Evolutionary conservation across 805 yeast genomes (phyloP).

Genomic region (Saccharomycopsis lassenensis): DNA sequence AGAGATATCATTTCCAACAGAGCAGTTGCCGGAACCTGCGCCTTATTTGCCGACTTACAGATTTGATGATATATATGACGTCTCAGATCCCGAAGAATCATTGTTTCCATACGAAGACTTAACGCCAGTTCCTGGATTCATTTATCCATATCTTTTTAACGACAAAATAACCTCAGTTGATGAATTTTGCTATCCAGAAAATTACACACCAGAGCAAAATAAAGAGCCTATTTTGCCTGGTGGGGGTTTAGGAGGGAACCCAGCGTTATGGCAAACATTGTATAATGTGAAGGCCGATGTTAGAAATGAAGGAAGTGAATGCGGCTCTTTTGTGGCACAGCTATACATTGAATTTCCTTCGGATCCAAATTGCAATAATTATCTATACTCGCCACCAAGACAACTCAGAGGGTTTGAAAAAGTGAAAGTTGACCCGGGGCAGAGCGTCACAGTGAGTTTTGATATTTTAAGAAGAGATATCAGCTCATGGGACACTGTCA

Average conservation of each 20-base stretch:
- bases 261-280: constrained; percentile 44
- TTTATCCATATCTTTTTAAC: constrained; percentile 39
- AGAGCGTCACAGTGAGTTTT: constrained; percentile 29
- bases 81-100: constrained; percentile 45
- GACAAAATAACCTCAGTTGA: constrained; percentile 19
- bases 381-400: constrained; percentile 35
- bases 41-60: constrained; percentile 31
- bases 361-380: constrained; percentile 23
- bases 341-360: constrained; percentile 41
- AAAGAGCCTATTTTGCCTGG: constrained; percentile 25
- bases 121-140: constrained; percentile 41
- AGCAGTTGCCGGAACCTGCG: constrained; percentile 11
- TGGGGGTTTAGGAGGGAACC: constrained; percentile 52
- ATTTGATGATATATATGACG: constrained; percentile 32
- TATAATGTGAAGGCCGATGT: constrained; percentile 36
- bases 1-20: constrained; percentile 33
- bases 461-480: constrained; percentile 41
- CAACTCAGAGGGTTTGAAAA: constrained; percentile 50
- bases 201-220: constrained; percentile 25
- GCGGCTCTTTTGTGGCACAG: constrained; percentile 42
- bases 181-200: constrained; percentile 27
- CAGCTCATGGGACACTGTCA: constrained; percentile 43
- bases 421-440: constrained; percentile 34
- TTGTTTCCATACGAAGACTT: constrained; percentile 38
- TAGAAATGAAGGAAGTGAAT: constrained; percentile 35